Evolutionary conservation across 371 early-diverging fungal species (phyloP), one percentile per base, ranked within the genome.

Genomic region (Mortierella sp.): DNA sequence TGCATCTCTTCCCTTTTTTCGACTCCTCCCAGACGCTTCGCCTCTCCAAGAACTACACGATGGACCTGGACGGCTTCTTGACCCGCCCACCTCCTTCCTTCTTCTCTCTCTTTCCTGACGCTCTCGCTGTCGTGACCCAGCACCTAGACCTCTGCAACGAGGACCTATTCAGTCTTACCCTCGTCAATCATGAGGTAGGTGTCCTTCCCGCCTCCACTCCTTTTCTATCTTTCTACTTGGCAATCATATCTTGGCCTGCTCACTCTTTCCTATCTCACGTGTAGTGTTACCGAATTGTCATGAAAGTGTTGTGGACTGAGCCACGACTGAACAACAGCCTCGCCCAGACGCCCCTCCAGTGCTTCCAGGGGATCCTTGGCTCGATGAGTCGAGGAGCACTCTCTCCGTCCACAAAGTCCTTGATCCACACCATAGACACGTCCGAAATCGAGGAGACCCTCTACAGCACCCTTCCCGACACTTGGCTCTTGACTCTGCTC

Each of bases 81-180:
- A 11, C 62, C 11, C 62, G 57, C 15, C 23, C 29, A 0, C 51
- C 72, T 2, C 76, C 76, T 0, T 64, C 76, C 16, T 60, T 76
- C 46, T 76, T 76, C 57, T 68, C 76, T 0, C 76, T 76, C 68
- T 76, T 76, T 47, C 76, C 76, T 1, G 72, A 76, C 57, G 76
- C 76, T 0, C 60, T 76, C 14, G 64, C 60, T 44, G 25, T 76
- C 55, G 51, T 71, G 19, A 14, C 71, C 37, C 59, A 47, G 1
- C 60, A 70, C 29, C 19, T 50, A 19, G 18, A 19, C 7, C 52
- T 76, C 61, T 62, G 52, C 19, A 76, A 71, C 62, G 76, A 76
- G 26, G 56, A 50, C 12, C 52, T 76, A 0, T 71, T 72, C 28
- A 56, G 43, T 23, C 63, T 76, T 6, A 57, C 68, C 21, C 72